Evolutionary conservation across 129 eudicot genomes (phyloP), one percentile per base, ranked within the genome.

Genomic region (Ambrosia trifida): DNA sequence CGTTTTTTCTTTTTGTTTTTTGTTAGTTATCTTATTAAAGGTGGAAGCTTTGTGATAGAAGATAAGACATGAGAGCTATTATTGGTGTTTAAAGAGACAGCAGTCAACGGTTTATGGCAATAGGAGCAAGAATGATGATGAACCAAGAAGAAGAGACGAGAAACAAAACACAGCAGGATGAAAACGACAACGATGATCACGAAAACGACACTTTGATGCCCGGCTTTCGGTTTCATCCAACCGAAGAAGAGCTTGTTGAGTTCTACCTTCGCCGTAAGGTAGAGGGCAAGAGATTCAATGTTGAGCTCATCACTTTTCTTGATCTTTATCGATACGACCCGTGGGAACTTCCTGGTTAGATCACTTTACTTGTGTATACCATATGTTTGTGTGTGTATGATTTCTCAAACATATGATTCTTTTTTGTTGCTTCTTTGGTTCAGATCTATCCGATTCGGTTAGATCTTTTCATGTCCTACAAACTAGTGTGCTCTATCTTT

Each of bases 201-300:
- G 93, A 94, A 67, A 84, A 80, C 66, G 98, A 94, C 84, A 70
- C 81, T 77, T 96, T 94, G 54, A 94, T 94, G 98, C 98, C 98
- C 0, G 98, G 98, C 1, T 94, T 94, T 77, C 85, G 98, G 17
- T 94, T 94, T 75, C 96, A 89, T 70, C 98, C 98, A 14, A 94
- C 98, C 2, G 98, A 94, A 50, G 98, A 94, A 79, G 98, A 94
- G 63, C 96, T 94, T 16, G 87, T 94, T 0, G 98, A 94, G 62
- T 94, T 94, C 88, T 94, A 94, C 92, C 98, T 94, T 75, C 95
- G 98, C 84, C 96, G 98, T 81, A 94, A 94, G 89, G 96, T 94
- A 50, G 98, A 94, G 88, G 98, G 98, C 84, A 94, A 94, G 70
- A 76, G 78, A 32, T 94, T 94, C 88, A 94, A 89, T 76, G 95